A percentile compares a stretch with the other conserved stretches of the same genome.
Conservation (phyloP, 2,329 filamentous ascomycete species). For the Domatiomyces globalis region DNA sequence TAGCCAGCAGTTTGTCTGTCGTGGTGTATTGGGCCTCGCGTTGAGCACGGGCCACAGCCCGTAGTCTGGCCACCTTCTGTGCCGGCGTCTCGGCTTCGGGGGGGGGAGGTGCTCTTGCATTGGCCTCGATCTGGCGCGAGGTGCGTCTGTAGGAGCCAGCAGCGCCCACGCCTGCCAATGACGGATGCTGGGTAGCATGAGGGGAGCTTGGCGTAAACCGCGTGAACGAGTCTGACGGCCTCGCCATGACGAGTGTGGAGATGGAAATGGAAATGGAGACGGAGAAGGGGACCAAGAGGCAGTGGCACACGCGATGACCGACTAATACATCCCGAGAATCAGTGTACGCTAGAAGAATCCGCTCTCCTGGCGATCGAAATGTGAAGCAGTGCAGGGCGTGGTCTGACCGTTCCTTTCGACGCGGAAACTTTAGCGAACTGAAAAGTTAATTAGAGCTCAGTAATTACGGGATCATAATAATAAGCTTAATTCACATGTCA, state of each 20-base stretch:
- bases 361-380: too few relatives aligned
- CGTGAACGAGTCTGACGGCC: conserved; percentile 31
- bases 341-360: not conserved
- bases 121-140: conserved; percentile 3
- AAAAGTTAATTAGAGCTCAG: not conserved
- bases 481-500: not conserved
- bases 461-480: too few relatives aligned
- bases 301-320: not conserved
- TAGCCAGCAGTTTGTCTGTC: conserved; percentile 40
- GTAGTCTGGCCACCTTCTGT: conserved; percentile 54
- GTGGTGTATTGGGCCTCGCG: conserved; percentile 44
- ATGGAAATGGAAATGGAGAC: not conserved
- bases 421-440: not conserved
- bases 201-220: conserved; percentile 38
- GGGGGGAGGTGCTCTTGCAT: conserved; percentile 13
- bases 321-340: not conserved
- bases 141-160: conserved; percentile 19
- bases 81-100: conserved; percentile 46
- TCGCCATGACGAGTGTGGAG: not conserved
- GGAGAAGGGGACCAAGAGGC: not conserved
- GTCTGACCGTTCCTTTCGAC: not conserved
- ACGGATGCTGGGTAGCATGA: conserved; percentile 32
- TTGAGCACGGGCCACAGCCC: conserved; percentile 54
- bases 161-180: conserved; percentile 5
- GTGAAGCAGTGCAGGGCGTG: not conserved